Percentiles rank a stretch among this genome's conserved stretches.
Evolutionary conservation across 2,329 filamentous ascomycete genomes (phyloP).

Genomic region (Cercospora sp.): DNA sequence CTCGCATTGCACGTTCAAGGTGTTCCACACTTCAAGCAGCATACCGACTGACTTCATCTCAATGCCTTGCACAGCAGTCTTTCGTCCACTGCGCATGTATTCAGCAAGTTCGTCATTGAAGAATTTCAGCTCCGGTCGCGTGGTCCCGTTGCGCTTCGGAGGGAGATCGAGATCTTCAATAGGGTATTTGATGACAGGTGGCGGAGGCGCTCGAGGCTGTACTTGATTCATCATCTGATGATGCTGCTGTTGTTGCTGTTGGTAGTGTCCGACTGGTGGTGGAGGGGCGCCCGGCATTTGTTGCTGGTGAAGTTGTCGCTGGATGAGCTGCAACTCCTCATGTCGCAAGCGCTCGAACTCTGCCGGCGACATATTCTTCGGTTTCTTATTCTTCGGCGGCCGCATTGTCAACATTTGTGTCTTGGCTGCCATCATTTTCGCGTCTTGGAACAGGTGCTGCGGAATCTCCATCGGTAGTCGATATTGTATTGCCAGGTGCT

Average conservation of each 20-base stretch:
- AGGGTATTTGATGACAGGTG: conserved; percentile 84
- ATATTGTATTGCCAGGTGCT: conserved; percentile 77
- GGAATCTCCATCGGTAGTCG: conserved; percentile 87
- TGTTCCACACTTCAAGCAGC: conserved; percentile 91
- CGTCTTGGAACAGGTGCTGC: conserved; percentile 76
- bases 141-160: conserved; percentile 61
- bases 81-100: conserved; percentile 40
- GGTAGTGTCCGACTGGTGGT: conserved; percentile 19
- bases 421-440: conserved; percentile 51
- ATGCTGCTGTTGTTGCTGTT: conserved; percentile 36
- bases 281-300: conserved; percentile 40
- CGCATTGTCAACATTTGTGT: conserved; percentile 31
- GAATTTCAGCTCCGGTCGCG: conserved; percentile 75
- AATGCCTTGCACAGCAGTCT: conserved; percentile 55
- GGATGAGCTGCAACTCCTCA: conserved; percentile 22
- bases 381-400: conserved; percentile 28
- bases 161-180: conserved; percentile 89
- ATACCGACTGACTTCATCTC: conserved; percentile 82
- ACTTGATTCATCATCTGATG: conserved; percentile 21
- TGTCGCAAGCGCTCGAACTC: conserved; percentile 29
- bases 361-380: conserved; percentile 25
- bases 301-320: conserved; percentile 28
- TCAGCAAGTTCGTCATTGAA: conserved; percentile 57
- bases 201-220: conserved; percentile 56
- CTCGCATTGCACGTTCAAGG: conserved; percentile 95